Evolutionary conservation across 2,329 filamentous ascomycete genomes (phyloP).

Genomic region (Elsinoe fawcettii): DNA sequence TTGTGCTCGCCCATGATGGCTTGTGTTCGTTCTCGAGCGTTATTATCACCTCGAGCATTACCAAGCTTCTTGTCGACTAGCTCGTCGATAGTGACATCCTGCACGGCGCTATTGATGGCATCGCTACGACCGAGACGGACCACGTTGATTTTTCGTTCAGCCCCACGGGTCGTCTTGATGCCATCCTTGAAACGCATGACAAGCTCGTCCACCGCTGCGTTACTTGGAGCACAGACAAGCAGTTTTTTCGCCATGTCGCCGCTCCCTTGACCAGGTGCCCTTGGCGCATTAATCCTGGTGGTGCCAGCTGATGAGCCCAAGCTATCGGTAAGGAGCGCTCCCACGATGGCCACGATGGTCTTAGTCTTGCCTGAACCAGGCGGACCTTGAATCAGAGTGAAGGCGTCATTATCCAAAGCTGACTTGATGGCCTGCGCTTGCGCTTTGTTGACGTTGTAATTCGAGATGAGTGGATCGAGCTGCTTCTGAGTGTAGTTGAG

Average conservation of each 20-base stretch:
- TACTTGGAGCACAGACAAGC: slow-evolving; percentile 94
- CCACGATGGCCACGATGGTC: slow-evolving; percentile 93
- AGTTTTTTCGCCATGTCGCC: slow-evolving; percentile 63
- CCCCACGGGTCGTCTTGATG: slow-evolving; percentile 67
- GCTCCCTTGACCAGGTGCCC: slow-evolving; percentile 20
- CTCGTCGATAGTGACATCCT: slow-evolving; percentile 88
- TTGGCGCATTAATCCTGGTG: slow-evolving; percentile 33
- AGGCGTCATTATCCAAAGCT: slow-evolving; percentile 90
- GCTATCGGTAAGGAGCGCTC: slow-evolving; percentile 63
- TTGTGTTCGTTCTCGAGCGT: slow-evolving; percentile 45
- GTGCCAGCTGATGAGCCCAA: slow-evolving; percentile 36
- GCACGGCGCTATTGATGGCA: slow-evolving; percentile 81
- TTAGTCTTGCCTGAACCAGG: slow-evolving; percentile 98
- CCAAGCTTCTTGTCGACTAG: slow-evolving; percentile 68
- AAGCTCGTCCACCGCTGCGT: slow-evolving; percentile 92
- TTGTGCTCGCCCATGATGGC: slow-evolving; percentile 66
- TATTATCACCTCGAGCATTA: slow-evolving; percentile 31
- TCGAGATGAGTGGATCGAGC: slow-evolving; percentile 59
- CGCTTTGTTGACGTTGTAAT: slow-evolving; percentile 77
- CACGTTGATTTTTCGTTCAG: slow-evolving; percentile 69
- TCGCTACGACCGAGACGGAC: slow-evolving; percentile 85
- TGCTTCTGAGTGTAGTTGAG: slow-evolving; percentile 70
- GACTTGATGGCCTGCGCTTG: slow-evolving; percentile 89
- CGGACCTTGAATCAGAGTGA: slow-evolving; percentile 90
- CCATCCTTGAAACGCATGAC: slow-evolving; percentile 87